Percentiles rank a stretch among this genome's conserved stretches.
These are phyloP conservation scores for Pistacia atlantica DNA, from an alignment of 345 rosid species.

Conservation along the genomic window DNA sequence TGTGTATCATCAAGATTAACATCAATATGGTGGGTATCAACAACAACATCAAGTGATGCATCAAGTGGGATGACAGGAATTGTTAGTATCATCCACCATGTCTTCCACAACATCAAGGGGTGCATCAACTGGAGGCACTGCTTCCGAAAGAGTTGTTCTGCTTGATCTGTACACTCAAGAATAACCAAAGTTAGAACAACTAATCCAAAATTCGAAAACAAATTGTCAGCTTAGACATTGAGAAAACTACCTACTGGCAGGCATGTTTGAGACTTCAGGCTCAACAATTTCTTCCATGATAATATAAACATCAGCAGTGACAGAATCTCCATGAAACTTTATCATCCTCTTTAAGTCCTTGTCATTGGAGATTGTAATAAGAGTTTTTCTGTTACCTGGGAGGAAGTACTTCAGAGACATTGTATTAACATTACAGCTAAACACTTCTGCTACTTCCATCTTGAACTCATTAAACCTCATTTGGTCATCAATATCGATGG, in stretches of 20 bases:
- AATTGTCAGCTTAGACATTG: constrained; percentile 20
- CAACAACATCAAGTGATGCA: constrained; percentile 43
- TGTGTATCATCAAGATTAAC: constrained; percentile 41
- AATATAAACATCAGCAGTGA: constrained; percentile 61
- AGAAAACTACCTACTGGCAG: constrained; percentile 74
- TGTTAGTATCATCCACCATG: constrained; percentile 50
- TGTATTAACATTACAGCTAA: constrained; percentile 37
- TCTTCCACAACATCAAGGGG: constrained; percentile 41
- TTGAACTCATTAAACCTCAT: constrained; percentile 53
- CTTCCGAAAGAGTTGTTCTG: constrained; percentile 86
- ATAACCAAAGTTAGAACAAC: constrained; percentile 24
- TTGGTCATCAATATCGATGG: constrained; percentile 63
- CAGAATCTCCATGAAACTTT: constrained; percentile 62
- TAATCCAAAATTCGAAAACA: background rate
- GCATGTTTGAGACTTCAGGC: constrained; percentile 75
- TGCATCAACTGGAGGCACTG: constrained; percentile 44
- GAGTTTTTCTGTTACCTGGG: constrained; percentile 80
- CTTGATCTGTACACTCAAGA: constrained; percentile 60
- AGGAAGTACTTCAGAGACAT: constrained; percentile 82
- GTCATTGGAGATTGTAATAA: constrained; percentile 73
- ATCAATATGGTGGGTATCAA: constrained; percentile 44
- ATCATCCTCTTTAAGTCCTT: constrained; percentile 67
- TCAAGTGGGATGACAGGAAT: constrained; percentile 40
- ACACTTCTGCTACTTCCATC: constrained; percentile 71
- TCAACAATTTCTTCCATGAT: constrained; percentile 54